These are phyloP conservation scores for Citropsis articulata DNA, from an alignment of 345 rosid species.

Conservation along the genomic window DNA sequence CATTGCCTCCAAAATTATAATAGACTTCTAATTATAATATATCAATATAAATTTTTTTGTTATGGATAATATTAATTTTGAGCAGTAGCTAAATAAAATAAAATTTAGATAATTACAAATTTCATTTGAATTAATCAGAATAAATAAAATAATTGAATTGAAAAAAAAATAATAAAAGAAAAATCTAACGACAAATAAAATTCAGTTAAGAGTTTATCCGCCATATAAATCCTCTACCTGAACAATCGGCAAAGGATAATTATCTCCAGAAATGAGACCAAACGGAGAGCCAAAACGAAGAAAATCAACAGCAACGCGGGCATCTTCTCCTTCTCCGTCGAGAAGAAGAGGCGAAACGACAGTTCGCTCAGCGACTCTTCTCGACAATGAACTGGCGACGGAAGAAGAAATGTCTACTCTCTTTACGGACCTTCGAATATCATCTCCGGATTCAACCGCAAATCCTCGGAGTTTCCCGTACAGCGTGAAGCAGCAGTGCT, in stretches of 20 bases:
- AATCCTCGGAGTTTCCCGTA: constrained; percentile 86
- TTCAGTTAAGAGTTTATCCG: not conserved
- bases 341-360: constrained; percentile 25
- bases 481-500: constrained; percentile 90
- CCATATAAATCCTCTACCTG: too few relatives aligned
- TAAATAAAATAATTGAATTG: not conserved
- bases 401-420: constrained; percentile 26
- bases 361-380: constrained; percentile 43
- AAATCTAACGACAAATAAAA: not conserved
- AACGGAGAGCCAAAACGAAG: constrained; percentile 35
- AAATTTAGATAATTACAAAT: not conserved
- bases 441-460: constrained; percentile 33
- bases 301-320: constrained; percentile 1
- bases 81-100: not conserved
- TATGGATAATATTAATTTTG: not conserved
- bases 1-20: too few relatives aligned
- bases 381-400: constrained; percentile 39
- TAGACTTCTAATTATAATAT: too few relatives aligned
- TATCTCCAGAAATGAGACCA: constrained; percentile 34
- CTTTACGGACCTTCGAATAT: constrained; percentile 38
- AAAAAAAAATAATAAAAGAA: not conserved
- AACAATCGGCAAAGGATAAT: not conserved
- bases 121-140: not conserved
- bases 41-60: too few relatives aligned
- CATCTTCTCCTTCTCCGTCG: constrained; percentile 45